A percentile compares a stretch with the other conserved stretches of the same genome.
phyloP scores from a whole-genome alignment of 2,329 filamentous ascomycete genomes.

The Domatiomyces catenatus region DNA sequence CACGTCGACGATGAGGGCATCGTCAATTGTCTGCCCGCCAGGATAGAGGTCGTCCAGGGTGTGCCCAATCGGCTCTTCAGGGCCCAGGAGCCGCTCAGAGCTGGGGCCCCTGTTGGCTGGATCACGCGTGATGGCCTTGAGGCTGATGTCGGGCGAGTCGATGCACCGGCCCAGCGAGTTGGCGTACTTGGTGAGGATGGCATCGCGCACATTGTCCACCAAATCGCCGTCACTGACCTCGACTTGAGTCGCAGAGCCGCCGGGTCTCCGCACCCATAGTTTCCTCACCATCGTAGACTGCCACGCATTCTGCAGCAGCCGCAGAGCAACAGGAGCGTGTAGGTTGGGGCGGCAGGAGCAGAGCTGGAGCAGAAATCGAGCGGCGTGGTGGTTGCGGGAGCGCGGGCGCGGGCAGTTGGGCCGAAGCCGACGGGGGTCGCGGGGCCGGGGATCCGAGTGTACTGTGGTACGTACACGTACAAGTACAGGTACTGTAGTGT shows the following conservation, averaged over 20 bases:
- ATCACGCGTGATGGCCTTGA: conserved; percentile 63
- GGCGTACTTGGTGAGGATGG: conserved; percentile 81
- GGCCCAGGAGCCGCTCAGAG: conserved; percentile 57
- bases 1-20: conserved; percentile 82
- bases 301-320: conserved; percentile 9
- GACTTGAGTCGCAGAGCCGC: conserved; percentile 74
- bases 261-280: conserved; percentile 84
- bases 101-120: conserved; percentile 20
- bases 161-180: conserved; percentile 82
- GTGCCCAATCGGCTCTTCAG: conserved; percentile 68
- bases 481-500: too few relatives aligned
- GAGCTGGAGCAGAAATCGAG: not conserved
- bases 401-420: not conserved
- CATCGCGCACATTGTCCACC: conserved; percentile 85
- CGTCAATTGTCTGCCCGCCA: conserved; percentile 71
- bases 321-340: conserved; percentile 4
- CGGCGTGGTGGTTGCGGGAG: not conserved
- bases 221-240: conserved; percentile 74
- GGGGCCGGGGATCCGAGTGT: conserved; percentile 2
- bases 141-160: conserved; percentile 74
- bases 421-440: conserved; percentile 21
- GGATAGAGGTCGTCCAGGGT: conserved; percentile 73
- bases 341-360: conserved; percentile 7
- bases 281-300: conserved; percentile 40
- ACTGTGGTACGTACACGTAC: too few relatives aligned